Base-by-base conservation (phyloP, 2,329 filamentous ascomycete genomes). In the Anisogramma anomala region DNA sequence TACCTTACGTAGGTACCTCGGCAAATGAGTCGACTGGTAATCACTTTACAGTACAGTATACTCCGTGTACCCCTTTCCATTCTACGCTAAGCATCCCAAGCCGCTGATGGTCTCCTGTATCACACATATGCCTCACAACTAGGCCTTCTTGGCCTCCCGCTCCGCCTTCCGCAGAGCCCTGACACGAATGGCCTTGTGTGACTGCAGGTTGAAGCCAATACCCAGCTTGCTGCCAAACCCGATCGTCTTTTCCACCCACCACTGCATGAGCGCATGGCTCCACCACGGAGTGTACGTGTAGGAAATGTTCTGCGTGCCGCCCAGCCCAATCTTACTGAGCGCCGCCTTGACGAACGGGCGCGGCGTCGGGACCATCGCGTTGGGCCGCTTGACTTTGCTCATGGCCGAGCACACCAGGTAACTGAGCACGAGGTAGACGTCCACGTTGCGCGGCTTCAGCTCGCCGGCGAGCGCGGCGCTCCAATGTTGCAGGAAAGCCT, bases 401-500 rank as follows among this genome's bases (percentile, higher is more conserved):
- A 98, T 98, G 55, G 89, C 86, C 1, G 85, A 89, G 4, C 87
- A 94, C 54, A 98, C 84, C 35, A 98, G 77, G 61, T 98, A 93
- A 53, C 83, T 87, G 52, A 96, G 75, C 20, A 94, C 81, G 36
- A 96, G 76, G 62, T 96, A 80, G n/a, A 94, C 87, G 49, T 86
- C 81, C 30, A 98, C 78, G 43, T 85, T 84, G 53, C 84, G 72
- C 1, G 80, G 76, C 48, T 82, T 77, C 22, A 98, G 73, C 63
- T 98, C 91, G 11, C 81, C 75, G 1, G 82, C 84, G 11, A 98
- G 73, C 9, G 91, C 79, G 5, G 79, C 82, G 50, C 84, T 94
- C 91, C 91, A 98, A 57, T 94, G 82, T 65, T 96, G 89, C 36
- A 98, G 72, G 73, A 98, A 98, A 1, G 91, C 89, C 67, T 98